Base-by-base conservation (phyloP, 352 stramenopile species). In the Globisporangium lucens region DNA sequence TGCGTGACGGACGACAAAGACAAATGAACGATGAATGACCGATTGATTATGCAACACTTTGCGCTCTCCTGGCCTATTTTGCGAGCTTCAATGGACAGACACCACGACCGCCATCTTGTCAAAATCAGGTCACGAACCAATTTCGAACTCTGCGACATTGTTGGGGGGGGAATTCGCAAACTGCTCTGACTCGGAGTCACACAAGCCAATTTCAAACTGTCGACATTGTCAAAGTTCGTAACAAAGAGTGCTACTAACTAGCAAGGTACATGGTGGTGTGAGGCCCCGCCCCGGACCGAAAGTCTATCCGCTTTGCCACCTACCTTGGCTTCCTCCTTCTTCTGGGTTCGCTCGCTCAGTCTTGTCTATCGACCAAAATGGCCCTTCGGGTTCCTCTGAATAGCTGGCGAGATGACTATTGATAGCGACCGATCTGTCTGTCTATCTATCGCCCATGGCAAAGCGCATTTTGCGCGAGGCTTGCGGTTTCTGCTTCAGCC, bases 21-120 rank as follows among this genome's bases (percentile, higher is more conserved):
- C 56, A 24, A 49, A 49, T 49, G 38, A 35, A 58, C 38, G 52
- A 58, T 58, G 52, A 58, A 58, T 58, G 52, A 58, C 20, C 30
- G 52, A 58, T 35, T 58, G 52, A 58, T 38, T 58, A 38, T 58
- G 41, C 41, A 35, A 13, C 29, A 7, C 38, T 24, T 17, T 13
- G 27, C 10, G 35, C 13, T 22, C 27, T 33, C 52, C 4, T 57
- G 24, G 12, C 2, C 24, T 0, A 9, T 38, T 29, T 55, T 55
- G 20, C 3, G 27, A 30, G n/a, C n/a, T 30, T 55, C 8, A 22
- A 52, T 20, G 3, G 2, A 33, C 30, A 33, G 2, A 33, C 30
- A 33, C 30, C 30, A 33, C 30, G 8, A 12, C 35, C 35, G 9
- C 35, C 35, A 38, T 38, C 35, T 13, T 12, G 35, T 38, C 35